Conservation (phyloP, 371 early-diverging fungal species). For the Syncephalastrum monosporum region DNA sequence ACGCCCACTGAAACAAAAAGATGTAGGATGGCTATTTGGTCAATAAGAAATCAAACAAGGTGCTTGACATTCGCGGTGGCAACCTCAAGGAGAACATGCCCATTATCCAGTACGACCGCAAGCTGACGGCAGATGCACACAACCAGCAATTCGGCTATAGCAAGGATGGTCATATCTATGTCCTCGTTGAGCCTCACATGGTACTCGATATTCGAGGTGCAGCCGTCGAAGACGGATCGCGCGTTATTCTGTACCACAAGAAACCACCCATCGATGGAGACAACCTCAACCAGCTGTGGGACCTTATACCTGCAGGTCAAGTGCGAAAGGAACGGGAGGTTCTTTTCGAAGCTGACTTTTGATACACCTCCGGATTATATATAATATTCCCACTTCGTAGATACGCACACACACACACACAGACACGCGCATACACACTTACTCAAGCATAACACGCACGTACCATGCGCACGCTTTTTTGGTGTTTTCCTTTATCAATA, state of each 20-base stretch:
- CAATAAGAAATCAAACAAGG: constrained; percentile 43
- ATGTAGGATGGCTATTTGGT: constrained; percentile 40
- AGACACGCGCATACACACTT: too few species aligned
- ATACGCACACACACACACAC: too few species aligned
- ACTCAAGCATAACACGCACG: too few species aligned
- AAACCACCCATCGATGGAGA: constrained; percentile 27
- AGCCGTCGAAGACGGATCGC: constrained; percentile 31
- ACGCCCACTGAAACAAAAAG: background rate
- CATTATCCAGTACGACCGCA: constrained; percentile 48
- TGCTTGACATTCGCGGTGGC: constrained; percentile 44
- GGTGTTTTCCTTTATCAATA: too few species aligned
- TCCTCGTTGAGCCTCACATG: constrained; percentile 42
- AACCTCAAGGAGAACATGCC: constrained; percentile 30
- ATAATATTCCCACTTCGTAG: too few species aligned
- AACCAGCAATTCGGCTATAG: constrained; percentile 48
- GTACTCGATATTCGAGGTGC: constrained; percentile 43
- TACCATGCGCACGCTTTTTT: too few species aligned
- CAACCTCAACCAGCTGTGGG: constrained; percentile 41
- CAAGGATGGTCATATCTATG: constrained; percentile 42
- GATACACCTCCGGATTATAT: background rate
- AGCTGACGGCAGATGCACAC: constrained; percentile 34
- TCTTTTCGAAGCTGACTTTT: constrained; percentile 46
- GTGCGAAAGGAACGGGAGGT: constrained; percentile 41
- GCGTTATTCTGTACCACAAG: constrained; percentile 33
- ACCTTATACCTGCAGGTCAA: constrained; percentile 43